phyloP scores from a whole-genome alignment of 2,329 filamentous ascomycete species.

The Cordyceps militaris region DNA sequence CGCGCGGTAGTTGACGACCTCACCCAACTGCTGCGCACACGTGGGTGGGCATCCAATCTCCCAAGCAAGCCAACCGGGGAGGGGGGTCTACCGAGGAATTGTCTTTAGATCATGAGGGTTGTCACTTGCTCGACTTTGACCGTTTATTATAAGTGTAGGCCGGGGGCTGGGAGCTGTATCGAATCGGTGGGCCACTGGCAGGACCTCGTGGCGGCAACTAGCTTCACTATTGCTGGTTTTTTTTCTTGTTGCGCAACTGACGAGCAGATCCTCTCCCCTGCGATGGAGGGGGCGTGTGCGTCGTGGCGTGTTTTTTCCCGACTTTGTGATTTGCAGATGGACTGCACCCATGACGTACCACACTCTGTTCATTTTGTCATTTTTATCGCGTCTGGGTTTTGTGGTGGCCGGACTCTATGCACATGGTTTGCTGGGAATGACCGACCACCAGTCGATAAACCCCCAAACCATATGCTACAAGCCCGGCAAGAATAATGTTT shows the following conservation, averaged over 20 bases:
- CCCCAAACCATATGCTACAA: too few species aligned
- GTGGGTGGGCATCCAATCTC: constrained; percentile 8
- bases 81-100: background rate
- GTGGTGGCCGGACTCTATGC: too few species aligned
- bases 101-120: too few species aligned
- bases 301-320: background rate
- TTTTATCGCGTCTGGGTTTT: too few species aligned
- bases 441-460: too few species aligned
- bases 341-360: background rate
- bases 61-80: background rate
- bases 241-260: background rate
- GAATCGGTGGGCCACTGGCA: background rate
- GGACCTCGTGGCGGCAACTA: constrained; percentile 1
- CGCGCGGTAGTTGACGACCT: background rate
- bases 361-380: too few species aligned
- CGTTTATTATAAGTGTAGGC: too few species aligned
- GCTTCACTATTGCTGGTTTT: background rate
- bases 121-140: too few species aligned
- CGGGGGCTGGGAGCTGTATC: background rate
- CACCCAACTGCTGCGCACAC: background rate
- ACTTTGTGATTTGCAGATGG: background rate
- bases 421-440: too few species aligned
- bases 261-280: background rate
- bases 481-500: too few species aligned
- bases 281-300: constrained; percentile 2